Evolutionary conservation across 768 basidiomycete species (phyloP), one percentile per base, ranked within the genome.

Genomic region (Mycena polygramma): DNA sequence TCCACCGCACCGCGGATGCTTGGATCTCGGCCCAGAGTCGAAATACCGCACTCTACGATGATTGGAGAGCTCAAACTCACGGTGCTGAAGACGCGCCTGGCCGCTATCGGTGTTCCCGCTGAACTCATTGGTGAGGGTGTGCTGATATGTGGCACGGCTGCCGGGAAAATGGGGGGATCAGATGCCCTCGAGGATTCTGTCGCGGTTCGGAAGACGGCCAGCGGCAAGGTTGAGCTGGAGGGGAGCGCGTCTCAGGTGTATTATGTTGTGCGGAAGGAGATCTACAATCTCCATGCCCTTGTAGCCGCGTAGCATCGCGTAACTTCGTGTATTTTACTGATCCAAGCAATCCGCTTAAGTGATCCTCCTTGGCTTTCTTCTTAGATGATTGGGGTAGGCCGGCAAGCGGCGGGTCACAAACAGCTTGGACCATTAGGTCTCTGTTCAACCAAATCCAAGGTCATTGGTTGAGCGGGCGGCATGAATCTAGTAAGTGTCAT

Each of bases 111-210:
- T 13, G 90, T 99, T 54, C 92, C 94, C 52, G 95, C 97, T 0
- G 97, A 98, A 79, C 91, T 99, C 65, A 92, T 96, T n/a, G 97
- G 97, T 26, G 97, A 99, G 82, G 98, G 98, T 83, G 93, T 97
- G 11, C 85, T 99, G 36, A 88, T 99, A 43, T 99, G 98, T 77
- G 92, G 91, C 46, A 83, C 86, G 10, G 89, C 85, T 41, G 90
- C 86, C 20, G 88, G 82, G 79, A 76, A 79, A 55, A 74, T 74
- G 69, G 76, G 81, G 53, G 78, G 81, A 36, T 78, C 84, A 41
- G 87, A 89, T 63, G 75, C 83, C 39, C 77, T 89, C 37, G 86
- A 88, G 69, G 90, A 92, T 62, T 88, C 91, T 4, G 96, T 98
- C 7, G 92, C 95, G 0, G 97, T 99, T 36, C 85, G 92, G 74